Evolutionary conservation across 225 moss, liverwort and hornwort species (phyloP), one percentile per base, ranked within the genome.

Genomic region (Ulota crispa): DNA sequence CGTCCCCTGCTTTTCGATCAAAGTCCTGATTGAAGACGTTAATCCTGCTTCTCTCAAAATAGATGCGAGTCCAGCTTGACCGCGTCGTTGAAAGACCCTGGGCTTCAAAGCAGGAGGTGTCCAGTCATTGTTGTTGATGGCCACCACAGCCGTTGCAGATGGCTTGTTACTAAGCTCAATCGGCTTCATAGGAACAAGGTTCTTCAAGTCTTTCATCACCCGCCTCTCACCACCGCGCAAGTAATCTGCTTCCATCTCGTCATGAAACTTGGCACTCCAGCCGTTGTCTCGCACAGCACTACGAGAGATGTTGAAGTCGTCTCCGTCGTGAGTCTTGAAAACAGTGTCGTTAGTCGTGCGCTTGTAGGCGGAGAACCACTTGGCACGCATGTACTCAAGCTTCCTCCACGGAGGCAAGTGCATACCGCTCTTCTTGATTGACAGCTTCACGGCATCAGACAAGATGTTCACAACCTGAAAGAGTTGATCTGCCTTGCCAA

Each of bases 381-480:
- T 96, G 0, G 93, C 90, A 52, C 87, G 86, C 81, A 96, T 89
- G 85, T 92, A 96, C 36, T 94, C 94, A 0, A 86, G 85, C 69
- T 88, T 94, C 81, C 96, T 76, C 94, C 94, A 96, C 4, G 96
- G 96, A 11, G 96, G 90, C 31, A 96, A 83, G 66, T 88, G 85
- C 91, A 96, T 89, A 23, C 92, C 94, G 11, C 88, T 86, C 85
- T 92, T 93, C 92, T 96, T 93, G 36, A 93, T 50, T 16, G 93
- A 96, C 43, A 83, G 75, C 85, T 93, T 92, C 10, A 90, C 90
- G 43, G 90, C 93, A 20, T 94, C 91, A 21, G 93, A 93, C 89
- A 92, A 90, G 10, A 96, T 82, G 50, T 87, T 93, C 26, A 93
- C 92, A 42, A 94, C 88, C 75, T 87, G 86, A 23, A 90, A 88